These are phyloP conservation scores for Mycena galopus DNA, from an alignment of 768 basidiomycete genomes.

Conservation along the genomic window DNA sequence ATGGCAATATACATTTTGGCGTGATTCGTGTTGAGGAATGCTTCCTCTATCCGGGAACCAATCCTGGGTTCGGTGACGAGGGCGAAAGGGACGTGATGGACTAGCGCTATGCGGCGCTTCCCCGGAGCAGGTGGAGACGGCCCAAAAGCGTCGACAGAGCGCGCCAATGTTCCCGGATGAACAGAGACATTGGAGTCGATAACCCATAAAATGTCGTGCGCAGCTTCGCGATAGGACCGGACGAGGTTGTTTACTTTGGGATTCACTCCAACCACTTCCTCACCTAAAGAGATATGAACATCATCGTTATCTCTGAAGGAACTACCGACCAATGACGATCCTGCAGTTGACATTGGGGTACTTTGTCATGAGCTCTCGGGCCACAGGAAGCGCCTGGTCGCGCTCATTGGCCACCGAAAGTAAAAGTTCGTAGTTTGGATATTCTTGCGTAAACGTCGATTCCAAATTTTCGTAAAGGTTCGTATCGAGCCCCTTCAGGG, in stretches of 20 bases:
- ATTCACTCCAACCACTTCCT: slow-evolving; percentile 89
- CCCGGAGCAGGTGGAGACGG: slow-evolving; percentile 51
- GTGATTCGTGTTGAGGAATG: slow-evolving; percentile 96
- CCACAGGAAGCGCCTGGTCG: slow-evolving; percentile 91
- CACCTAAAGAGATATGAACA: slow-evolving; percentile 62
- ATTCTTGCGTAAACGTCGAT: slow-evolving; percentile 92
- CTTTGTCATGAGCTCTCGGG: slow-evolving; percentile 79
- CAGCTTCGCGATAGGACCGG: slow-evolving; percentile 83
- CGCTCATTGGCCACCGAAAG: slow-evolving; percentile 90
- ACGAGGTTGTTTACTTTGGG: slow-evolving; percentile 98
- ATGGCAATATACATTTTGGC: slow-evolving; percentile 98
- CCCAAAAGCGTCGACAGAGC: slow-evolving; percentile 84
- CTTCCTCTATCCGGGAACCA: slow-evolving; percentile 91
- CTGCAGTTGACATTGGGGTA: slow-evolving; percentile 82
- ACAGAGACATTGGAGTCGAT: slow-evolving; percentile 95
- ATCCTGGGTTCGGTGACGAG: slow-evolving; percentile 74
- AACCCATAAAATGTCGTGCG: slow-evolving; percentile 94
- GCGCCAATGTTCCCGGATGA: slow-evolving; percentile 81
- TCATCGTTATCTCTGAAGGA: slow-evolving; percentile 3
- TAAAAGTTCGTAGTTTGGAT: slow-evolving; percentile 91
- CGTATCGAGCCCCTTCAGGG: slow-evolving; percentile 93
- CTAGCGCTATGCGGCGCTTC: slow-evolving; percentile 79
- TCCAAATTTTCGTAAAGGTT: slow-evolving; percentile 98
- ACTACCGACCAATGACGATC: slow-evolving; percentile 78
- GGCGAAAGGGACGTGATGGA: slow-evolving; percentile 97